phyloP scores from a whole-genome alignment of 495 filamentous ascomycete species.

The Aspergillus coremiiformis region DNA sequence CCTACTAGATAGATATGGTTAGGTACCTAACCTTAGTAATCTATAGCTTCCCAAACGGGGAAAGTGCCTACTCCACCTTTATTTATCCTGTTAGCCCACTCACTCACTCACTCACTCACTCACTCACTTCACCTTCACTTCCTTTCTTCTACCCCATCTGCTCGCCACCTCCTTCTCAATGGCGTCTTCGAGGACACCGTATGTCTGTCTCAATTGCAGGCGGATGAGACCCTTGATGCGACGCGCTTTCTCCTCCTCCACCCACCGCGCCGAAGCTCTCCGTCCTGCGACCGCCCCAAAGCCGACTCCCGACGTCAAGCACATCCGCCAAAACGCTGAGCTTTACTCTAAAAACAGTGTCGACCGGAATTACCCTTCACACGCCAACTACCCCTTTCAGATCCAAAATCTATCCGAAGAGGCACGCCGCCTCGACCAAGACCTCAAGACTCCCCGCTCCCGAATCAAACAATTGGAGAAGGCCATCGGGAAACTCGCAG shows the following conservation, averaged over 20 bases:
- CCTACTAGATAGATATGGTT: too few species aligned
- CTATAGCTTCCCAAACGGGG: conserved; percentile 5
- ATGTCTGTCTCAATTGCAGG: conserved; percentile 37
- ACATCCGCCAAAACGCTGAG: conserved; percentile 75
- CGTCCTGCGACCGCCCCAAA: conserved; percentile 74
- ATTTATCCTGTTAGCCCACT: background rate
- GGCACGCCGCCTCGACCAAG: conserved; percentile 44
- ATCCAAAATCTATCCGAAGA: conserved; percentile 66
- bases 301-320: conserved; percentile 69
- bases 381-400: conserved; percentile 54
- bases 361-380: conserved; percentile 72
- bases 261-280: conserved; percentile 23
- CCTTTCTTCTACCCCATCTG: background rate
- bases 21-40: too few species aligned
- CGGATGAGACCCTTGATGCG: conserved; percentile 12
- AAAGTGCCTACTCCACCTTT: background rate
- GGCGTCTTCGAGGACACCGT: conserved; percentile 22
- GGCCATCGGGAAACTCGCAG: conserved; percentile 30
- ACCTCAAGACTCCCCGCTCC: conserved; percentile 30
- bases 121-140: background rate
- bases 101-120: background rate
- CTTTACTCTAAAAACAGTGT: conserved; percentile 76
- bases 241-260: conserved; percentile 27
- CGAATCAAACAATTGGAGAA: conserved; percentile 39
- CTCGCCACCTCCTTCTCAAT: conserved; percentile 11